Evolutionary conservation across 2,329 filamentous ascomycete genomes (phyloP).

Genomic region (Aspergillus uvarum): DNA sequence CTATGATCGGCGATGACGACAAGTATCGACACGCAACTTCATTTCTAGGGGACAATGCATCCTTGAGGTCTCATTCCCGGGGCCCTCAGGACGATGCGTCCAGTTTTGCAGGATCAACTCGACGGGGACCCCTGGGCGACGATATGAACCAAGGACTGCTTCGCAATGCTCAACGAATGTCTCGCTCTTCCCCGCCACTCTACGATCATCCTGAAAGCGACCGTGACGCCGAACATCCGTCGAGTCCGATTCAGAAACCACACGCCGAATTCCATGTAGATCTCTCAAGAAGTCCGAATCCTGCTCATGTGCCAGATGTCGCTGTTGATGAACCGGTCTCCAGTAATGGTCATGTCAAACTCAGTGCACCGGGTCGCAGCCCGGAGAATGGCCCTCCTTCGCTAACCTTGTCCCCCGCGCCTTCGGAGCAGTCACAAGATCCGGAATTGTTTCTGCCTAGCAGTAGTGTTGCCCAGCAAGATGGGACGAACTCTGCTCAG

Average conservation of each 20-base stretch:
- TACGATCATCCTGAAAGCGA: conserved; percentile 23
- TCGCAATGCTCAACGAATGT: conserved; percentile 59
- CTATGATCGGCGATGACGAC: conserved; percentile 72
- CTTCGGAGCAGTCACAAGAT: neutral
- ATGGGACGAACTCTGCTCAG: conserved; percentile 6
- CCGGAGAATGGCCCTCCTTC: neutral
- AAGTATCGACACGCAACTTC: conserved; percentile 69
- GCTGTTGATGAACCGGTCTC: conserved; percentile 12
- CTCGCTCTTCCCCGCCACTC: conserved; percentile 50
- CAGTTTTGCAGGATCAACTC: conserved; percentile 53
- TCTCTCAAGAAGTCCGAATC: conserved; percentile 22
- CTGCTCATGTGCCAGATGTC: conserved; percentile 19
- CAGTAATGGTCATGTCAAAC: conserved; percentile 1
- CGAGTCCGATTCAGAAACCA: conserved; percentile 16
- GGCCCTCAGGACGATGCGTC: conserved; percentile 51
- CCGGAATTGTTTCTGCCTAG: neutral
- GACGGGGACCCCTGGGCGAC: conserved; percentile 41
- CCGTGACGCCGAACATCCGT: conserved; percentile 5
- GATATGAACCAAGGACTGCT: conserved; percentile 55
- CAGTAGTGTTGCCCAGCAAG: neutral
- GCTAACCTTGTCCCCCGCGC: neutral
- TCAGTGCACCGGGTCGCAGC: neutral
- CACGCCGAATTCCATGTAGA: conserved; percentile 23
- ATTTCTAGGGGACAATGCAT: conserved; percentile 52
- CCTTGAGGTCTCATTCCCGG: conserved; percentile 38